Conservation (phyloP, 179 eudicot genomes). For the Patellifolia procumbens region DNA sequence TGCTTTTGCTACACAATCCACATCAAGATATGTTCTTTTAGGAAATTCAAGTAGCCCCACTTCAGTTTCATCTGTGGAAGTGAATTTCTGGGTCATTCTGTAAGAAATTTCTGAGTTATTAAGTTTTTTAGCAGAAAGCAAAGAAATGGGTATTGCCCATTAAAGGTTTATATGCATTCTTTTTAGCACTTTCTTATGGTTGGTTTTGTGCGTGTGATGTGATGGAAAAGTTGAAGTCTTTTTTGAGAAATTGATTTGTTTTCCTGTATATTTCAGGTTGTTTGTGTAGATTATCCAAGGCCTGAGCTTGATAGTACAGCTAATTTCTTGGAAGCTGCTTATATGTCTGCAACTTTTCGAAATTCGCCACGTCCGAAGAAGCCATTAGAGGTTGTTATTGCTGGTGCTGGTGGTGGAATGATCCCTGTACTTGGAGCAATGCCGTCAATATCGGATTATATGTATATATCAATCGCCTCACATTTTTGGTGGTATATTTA, state of each 20-base stretch:
- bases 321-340: conserved; percentile 87
- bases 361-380: conserved; percentile 70
- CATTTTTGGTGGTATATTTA: no score
- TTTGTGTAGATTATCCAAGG: conserved; percentile 92
- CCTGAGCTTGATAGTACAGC: conserved; percentile 88
- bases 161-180: conserved; percentile 51
- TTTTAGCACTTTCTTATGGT: neutral
- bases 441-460: no score
- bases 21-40: conserved; percentile 35
- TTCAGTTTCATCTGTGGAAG: conserved; percentile 45
- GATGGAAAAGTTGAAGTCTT: neutral
- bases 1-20: conserved; percentile 35
- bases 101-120: conserved; percentile 29
- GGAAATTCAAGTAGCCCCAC: conserved; percentile 27
- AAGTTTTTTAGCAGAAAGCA: conserved; percentile 35
- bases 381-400: conserved; percentile 79
- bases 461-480: no score
- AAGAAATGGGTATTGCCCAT: conserved; percentile 40
- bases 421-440: neutral
- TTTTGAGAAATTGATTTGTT: neutral
- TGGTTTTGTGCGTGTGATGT: conserved; percentile 8
- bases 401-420: conserved; percentile 77
- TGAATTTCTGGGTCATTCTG: conserved; percentile 47
- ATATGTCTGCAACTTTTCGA: conserved; percentile 74
- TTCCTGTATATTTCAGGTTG: conserved; percentile 54